phyloP scores from a whole-genome alignment of 2,329 filamentous ascomycete genomes.

The Claviceps sp. region DNA sequence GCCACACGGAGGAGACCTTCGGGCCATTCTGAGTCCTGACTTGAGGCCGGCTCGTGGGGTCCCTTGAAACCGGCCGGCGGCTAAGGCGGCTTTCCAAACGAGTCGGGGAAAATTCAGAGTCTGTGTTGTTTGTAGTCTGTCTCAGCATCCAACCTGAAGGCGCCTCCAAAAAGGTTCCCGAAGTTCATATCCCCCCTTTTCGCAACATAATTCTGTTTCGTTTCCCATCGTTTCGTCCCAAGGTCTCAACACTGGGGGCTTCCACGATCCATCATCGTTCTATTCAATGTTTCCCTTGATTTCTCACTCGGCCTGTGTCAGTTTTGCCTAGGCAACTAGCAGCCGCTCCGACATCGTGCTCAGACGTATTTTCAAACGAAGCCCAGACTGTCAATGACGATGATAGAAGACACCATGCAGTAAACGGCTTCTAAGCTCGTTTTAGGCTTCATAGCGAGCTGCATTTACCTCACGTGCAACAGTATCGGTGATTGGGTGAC shows the following conservation, averaged over 20 bases:
- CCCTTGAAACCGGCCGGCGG: constrained; percentile 43
- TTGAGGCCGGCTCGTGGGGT: constrained; percentile 11
- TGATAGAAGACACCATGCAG: background rate
- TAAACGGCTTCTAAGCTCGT: too few species aligned
- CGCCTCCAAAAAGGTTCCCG: background rate
- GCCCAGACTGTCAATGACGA: too few species aligned
- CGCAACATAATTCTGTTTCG: constrained; percentile 8
- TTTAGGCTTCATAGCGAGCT: too few species aligned
- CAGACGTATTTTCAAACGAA: background rate
- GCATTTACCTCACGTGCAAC: background rate
- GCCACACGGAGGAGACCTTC: background rate
- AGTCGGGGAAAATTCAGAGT: background rate
- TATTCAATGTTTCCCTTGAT: background rate
- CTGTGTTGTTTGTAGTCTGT: background rate
- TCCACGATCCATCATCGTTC: background rate
- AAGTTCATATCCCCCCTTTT: constrained; percentile 4
- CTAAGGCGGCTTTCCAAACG: constrained; percentile 9
- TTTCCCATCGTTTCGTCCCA: constrained; percentile 5
- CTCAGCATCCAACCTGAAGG: background rate
- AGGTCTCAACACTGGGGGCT: background rate
- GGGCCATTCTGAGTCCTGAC: background rate
- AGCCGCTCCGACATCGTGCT: background rate
- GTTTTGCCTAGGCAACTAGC: background rate
- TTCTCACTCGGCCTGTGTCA: background rate
- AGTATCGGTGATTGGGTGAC: background rate